Evolutionary conservation across 768 basidiomycete species (phyloP), one percentile per base, ranked within the genome.

Genomic region (Krasilnikovozyma curviuscula): DNA sequence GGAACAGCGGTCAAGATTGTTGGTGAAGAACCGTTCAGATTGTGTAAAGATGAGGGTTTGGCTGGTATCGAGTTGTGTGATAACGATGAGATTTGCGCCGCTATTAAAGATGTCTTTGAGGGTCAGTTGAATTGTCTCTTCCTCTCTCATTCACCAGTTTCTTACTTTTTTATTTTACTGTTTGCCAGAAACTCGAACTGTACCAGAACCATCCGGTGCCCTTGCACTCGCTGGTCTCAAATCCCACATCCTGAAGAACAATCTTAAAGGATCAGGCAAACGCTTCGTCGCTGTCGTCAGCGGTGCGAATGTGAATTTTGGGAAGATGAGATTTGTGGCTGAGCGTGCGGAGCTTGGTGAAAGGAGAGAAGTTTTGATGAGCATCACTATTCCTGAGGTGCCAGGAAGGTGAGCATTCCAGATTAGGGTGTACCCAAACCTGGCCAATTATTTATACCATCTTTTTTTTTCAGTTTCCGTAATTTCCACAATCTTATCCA

Each of bases 281-380:
- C 78, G 75, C 49, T 93, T 89, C 55, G 89, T 95, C 27, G 88
- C 76, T 5, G 77, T 95, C 44, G 68, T 97, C 54, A 89, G 84
- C 58, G 93, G 93, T 19, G 93, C 91, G 16, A 97, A 98, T 67
- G 93, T 98, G 84, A 97, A 98, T 67, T 98, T 98, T 65, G 83
- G 86, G 59, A 76, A 91, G 35, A 66, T 98, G 39, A 76, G 93
- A 9, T 98, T 97, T 61, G 89, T 98, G n/a, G 83, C 93, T 18
- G 93, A 98, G 63, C 86, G 93, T 48, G 93, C 93, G 3, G 88
- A 95, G 64, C 71, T 97, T 18, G 93, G 93, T 54, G 93, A 98
- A 65, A 81, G 91, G 10, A 73, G 81, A 44, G 93, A 98, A 66
- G 93, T 82, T 0, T 71, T 97, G 39, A 71, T 97, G 55, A 83